Base-by-base conservation (phyloP, 2,329 filamentous ascomycete species). In the Falciphora oryzae region DNA sequence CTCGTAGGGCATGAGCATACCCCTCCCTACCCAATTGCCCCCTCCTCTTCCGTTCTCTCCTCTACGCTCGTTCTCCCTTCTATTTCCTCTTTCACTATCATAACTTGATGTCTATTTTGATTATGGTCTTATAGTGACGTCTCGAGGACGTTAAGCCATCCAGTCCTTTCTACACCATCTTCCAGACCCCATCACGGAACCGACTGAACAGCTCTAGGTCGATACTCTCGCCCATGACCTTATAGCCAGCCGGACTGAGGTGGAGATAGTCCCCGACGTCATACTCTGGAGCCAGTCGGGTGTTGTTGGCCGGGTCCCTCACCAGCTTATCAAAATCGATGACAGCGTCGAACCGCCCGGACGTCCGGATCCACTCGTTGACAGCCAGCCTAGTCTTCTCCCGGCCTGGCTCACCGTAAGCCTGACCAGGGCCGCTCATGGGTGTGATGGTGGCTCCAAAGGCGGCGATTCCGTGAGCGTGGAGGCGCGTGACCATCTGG, bases 261-360 rank as follows among this genome's bases (percentile, higher is more conserved):
- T 89, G 87, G 68, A 89, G 71, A 70, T 85, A 84, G 71, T 89
- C 77, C 28, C 79, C 80, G n/a, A 87, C 82, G 66, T 85, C 81
- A 73, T 90, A 90, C 75, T 88, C 85, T 65, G 91, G 71, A 27
- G 76, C 75, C 67, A 90, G 73, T 73, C 82, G 83, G 22, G 61
- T 63, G 50, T 58, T n/a, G 60, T 82, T 79, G 50, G 72, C 71
- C 4, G 76, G 75, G 70, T 88, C 81, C 56, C 82, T 74, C 28
- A 88, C 72, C 1, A 82, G 76, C 31, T 71, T 74, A 69, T 89
- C 86, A 69, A 90, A 88, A 70, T 89, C 86, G 16, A 88, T 72
- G 1, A 89, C 81, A 0, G 78, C 83, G 68, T 89, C 86, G 70
- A 88, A 89, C 25, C 77, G 74, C 0, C 80, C 82, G 63, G 76